These are phyloP conservation scores for Trichosporon sp. DNA, from an alignment of 1,284 basidiomycete species.

Conservation along the genomic window DNA sequence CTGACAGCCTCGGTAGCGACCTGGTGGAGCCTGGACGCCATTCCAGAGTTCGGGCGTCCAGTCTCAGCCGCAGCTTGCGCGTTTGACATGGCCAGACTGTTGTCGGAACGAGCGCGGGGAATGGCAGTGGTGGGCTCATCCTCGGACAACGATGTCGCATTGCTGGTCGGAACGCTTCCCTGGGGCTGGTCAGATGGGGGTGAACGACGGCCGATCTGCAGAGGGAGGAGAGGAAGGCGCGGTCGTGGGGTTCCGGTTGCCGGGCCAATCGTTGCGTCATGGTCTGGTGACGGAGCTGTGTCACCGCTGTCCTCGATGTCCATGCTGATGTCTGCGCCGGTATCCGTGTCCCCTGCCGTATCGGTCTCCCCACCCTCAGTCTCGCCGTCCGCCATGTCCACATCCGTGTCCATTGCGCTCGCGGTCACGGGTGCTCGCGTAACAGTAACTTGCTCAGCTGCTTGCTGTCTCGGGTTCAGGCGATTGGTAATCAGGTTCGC, in stretches of 20 bases:
- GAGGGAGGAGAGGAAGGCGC: constrained; percentile 37
- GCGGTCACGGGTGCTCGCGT: constrained; percentile 7
- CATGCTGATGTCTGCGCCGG: constrained; percentile 43
- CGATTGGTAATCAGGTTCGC: constrained; percentile 24
- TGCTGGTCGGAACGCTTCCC: constrained; percentile 42
- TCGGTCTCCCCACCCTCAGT: constrained; percentile 45
- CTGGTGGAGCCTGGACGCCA: constrained; percentile 41
- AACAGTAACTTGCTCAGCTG: not conserved
- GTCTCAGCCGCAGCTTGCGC: constrained; percentile 32
- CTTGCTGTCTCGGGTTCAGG: constrained; percentile 20
- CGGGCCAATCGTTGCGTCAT: not conserved
- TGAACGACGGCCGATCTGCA: constrained; percentile 43
- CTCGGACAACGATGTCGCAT: constrained; percentile 39
- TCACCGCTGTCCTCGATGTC: constrained; percentile 27
- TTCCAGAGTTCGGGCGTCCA: constrained; percentile 29
- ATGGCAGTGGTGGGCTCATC: constrained; percentile 39
- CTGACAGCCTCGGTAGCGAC: constrained; percentile 44
- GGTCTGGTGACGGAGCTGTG: constrained; percentile 12
- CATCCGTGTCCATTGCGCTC: constrained; percentile 44
- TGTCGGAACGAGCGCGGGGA: constrained; percentile 48
- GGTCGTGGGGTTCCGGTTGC: constrained; percentile 42
- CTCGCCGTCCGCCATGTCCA: constrained; percentile 55
- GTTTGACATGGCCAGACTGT: constrained; percentile 37
- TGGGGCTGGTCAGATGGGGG: constrained; percentile 32
- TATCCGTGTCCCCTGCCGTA: constrained; percentile 43